phyloP scores from a whole-genome alignment of 2,329 filamentous ascomycete species.

The Penicillium sp. region DNA sequence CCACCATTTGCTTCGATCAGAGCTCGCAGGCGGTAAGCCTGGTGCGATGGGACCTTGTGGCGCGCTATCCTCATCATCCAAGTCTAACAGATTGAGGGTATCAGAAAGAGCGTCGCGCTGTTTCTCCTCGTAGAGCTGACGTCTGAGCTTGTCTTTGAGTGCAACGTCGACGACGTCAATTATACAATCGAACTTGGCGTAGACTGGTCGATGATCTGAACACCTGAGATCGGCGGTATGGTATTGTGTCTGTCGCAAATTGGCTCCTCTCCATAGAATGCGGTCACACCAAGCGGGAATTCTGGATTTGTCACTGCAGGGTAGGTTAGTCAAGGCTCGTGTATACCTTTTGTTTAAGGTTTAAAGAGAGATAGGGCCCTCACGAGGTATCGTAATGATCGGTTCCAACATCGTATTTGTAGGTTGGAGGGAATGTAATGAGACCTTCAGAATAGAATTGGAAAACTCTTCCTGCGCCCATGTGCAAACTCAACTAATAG shows the following conservation, averaged over 20 bases:
- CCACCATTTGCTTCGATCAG: constrained; percentile 68
- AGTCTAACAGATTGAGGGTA: constrained; percentile 27
- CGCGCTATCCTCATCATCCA: constrained; percentile 72
- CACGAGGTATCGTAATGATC: constrained; percentile 91
- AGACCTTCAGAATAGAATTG: constrained; percentile 87
- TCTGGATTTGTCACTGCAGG: constrained; percentile 77
- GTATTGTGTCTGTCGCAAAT: constrained; percentile 81
- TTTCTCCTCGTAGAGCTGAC: constrained; percentile 71
- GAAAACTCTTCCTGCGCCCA: constrained; percentile 89
- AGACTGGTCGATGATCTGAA: constrained; percentile 96
- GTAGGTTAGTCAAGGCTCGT: constrained; percentile 35
- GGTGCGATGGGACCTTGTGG: constrained; percentile 83
- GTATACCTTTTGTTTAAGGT: neutral
- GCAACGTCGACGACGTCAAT: constrained; percentile 80
- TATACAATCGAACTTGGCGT: constrained; percentile 81
- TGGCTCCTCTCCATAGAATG: constrained; percentile 81
- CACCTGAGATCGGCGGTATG: constrained; percentile 80
- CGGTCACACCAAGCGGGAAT: constrained; percentile 98
- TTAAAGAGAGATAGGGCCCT: constrained; percentile 36
- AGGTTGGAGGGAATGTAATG: constrained; percentile 89
- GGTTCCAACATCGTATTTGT: constrained; percentile 89
- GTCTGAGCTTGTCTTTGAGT: constrained; percentile 71
- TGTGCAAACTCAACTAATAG: constrained; percentile 78
- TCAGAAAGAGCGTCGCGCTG: constrained; percentile 57
- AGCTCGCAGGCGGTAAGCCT: constrained; percentile 67